phyloP scores from a whole-genome alignment of 2,329 filamentous ascomycete genomes.

The Teratosphaeria viscida region DNA sequence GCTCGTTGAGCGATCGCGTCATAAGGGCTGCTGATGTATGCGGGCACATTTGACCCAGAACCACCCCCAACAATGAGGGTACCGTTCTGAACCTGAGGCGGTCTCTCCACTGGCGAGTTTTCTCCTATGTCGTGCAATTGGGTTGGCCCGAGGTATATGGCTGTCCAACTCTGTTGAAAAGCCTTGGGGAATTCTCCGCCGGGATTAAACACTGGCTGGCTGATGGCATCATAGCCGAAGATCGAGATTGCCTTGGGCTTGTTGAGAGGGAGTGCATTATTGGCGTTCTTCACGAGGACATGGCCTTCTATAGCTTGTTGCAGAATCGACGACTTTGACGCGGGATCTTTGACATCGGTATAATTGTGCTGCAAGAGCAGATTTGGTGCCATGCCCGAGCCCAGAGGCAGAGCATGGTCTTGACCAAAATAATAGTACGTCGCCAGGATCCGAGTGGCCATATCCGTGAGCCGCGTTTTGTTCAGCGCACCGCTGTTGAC shows the following conservation, averaged over 20 bases:
- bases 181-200: slow-evolving; percentile 4
- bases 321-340: slow-evolving; percentile 39
- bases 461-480: slow-evolving; percentile 48
- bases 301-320: slow-evolving; percentile 53
- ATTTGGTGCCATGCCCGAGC: slow-evolving; percentile 42
- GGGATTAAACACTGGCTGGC: slow-evolving; percentile 19
- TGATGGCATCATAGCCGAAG: slow-evolving; percentile 50
- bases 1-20: slow-evolving; percentile 26
- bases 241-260: slow-evolving; percentile 42
- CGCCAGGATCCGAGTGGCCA: slow-evolving; percentile 45
- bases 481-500: slow-evolving; percentile 52
- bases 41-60: slow-evolving; percentile 23
- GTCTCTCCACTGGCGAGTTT: slow-evolving; percentile 16
- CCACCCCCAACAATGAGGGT: slow-evolving; percentile 28
- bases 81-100: slow-evolving; percentile 20
- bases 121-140: slow-evolving; percentile 24
- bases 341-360: slow-evolving; percentile 46
- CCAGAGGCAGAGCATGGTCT: slow-evolving; percentile 32
- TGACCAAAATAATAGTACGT: slow-evolving; percentile 49
- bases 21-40: slow-evolving; percentile 26
- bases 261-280: slow-evolving; percentile 45
- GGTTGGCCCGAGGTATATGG: slow-evolving; percentile 10
- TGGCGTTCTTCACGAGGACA: slow-evolving; percentile 53
- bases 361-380: slow-evolving; percentile 41
- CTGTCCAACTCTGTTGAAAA: slow-evolving; percentile 19